Conservation (phyloP, 352 stramenopile genomes). For the Aphanomyces cochlioides region DNA sequence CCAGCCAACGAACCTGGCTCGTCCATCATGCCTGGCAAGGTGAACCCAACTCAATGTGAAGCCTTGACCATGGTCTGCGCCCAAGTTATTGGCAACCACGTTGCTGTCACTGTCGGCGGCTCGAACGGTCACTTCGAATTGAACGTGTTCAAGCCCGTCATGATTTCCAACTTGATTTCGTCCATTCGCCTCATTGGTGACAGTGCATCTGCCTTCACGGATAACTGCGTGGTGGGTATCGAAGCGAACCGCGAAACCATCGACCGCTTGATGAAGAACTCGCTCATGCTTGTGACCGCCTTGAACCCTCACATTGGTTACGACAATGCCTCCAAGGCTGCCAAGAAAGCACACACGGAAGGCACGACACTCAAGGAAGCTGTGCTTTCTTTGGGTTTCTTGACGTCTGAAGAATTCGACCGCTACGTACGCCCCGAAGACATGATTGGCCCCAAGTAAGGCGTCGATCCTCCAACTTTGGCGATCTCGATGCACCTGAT, state of each 20-base stretch:
- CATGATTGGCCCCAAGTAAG: constrained; percentile 91
- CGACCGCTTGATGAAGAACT: constrained; percentile 91
- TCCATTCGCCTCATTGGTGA: constrained; percentile 87
- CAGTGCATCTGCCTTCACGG: constrained; percentile 82
- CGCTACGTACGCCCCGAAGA: constrained; percentile 92
- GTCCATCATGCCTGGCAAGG: constrained; percentile 73
- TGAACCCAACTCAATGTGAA: constrained; percentile 92
- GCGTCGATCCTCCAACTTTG: background rate
- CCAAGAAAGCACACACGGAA: constrained; percentile 94
- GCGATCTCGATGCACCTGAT: too few relatives aligned
- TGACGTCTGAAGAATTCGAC: constrained; percentile 95
- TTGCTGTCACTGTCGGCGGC: constrained; percentile 89
- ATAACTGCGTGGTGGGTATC: constrained; percentile 91
- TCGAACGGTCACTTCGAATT: constrained; percentile 96
- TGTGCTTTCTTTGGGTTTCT: constrained; percentile 82
- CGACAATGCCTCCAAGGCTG: constrained; percentile 95
- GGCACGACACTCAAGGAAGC: constrained; percentile 91
- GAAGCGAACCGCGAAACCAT: constrained; percentile 88
- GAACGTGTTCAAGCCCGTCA: constrained; percentile 98
- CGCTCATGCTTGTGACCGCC: constrained; percentile 96
- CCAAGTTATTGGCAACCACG: constrained; percentile 95
- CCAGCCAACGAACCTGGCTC: constrained; percentile 66
- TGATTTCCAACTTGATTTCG: constrained; percentile 86
- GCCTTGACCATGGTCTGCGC: constrained; percentile 96
- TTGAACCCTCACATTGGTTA: constrained; percentile 97